These are phyloP conservation scores for Moesziomyces sp. DNA, from an alignment of 1,284 basidiomycete species.

Conservation along the genomic window DNA sequence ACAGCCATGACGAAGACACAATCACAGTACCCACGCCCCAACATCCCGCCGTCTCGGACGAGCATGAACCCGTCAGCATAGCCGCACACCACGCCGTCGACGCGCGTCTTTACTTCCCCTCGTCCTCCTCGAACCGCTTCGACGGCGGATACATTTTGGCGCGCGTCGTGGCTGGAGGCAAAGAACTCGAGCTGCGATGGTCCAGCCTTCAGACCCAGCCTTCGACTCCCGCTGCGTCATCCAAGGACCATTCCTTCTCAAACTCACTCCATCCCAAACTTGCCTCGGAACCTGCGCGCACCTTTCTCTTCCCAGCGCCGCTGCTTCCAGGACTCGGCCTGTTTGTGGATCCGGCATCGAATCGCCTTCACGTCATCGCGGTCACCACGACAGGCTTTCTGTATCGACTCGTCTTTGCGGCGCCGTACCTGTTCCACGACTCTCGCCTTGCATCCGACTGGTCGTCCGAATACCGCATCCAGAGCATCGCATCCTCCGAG, in stretches of 20 bases:
- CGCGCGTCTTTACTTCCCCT: slow-evolving; percentile 43
- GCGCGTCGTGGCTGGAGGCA: slow-evolving; percentile 42
- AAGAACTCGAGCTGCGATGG: slow-evolving; percentile 54
- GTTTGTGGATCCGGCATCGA: slow-evolving; percentile 38
- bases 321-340: slow-evolving; percentile 49
- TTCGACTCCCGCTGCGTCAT: slow-evolving; percentile 13
- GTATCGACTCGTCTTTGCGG: slow-evolving; percentile 48
- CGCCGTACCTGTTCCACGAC: slow-evolving; percentile 46
- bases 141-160: slow-evolving; percentile 47
- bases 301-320: slow-evolving; percentile 55
- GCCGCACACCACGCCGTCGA: slow-evolving; percentile 40
- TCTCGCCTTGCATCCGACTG: slow-evolving; percentile 30
- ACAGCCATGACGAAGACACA: slow-evolving; percentile 26
- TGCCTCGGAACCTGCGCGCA: slow-evolving; percentile 24
- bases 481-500: slow-evolving; percentile 37
- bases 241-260: slow-evolving; percentile 19
- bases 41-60: slow-evolving; percentile 36
- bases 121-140: slow-evolving; percentile 5
- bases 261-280: slow-evolving; percentile 28
- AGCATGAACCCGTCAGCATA: slow-evolving; percentile 17
- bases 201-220: slow-evolving; percentile 15
- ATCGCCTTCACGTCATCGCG: slow-evolving; percentile 47
- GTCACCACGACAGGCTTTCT: slow-evolving; percentile 52
- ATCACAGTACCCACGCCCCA: slow-evolving; percentile 43
- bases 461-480: slow-evolving; percentile 51